A percentile compares a stretch with the other conserved stretches of the same genome.
Evolutionary conservation across 345 rosid species (phyloP).

Genomic region (Gynandropsis gynandra): DNA sequence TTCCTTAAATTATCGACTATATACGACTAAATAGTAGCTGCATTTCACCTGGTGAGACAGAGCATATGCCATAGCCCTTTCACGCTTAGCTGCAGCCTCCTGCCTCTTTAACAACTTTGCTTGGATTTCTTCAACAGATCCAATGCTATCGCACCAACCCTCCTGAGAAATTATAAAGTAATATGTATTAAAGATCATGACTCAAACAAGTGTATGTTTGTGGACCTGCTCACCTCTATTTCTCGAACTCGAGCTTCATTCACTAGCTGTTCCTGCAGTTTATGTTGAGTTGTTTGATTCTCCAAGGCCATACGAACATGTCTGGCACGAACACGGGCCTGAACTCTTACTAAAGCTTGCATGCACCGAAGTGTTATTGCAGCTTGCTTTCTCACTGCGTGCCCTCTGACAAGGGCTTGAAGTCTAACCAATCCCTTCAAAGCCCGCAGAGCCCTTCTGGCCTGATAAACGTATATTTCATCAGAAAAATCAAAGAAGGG

Average conservation of each 20-base stretch:
- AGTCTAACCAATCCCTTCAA: slow-evolving; percentile 95
- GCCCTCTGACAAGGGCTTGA: slow-evolving; percentile 97
- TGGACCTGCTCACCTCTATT: slow-evolving; percentile 54
- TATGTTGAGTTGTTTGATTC: slow-evolving; percentile 70
- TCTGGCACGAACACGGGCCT: slow-evolving; percentile 97
- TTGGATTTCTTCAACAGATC: slow-evolving; percentile 95
- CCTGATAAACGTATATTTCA: slow-evolving; percentile 35
- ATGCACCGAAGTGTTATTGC: slow-evolving; percentile 98
- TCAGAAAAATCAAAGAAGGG: slow-evolving; percentile 9
- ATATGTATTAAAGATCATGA: background rate
- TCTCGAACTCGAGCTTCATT: slow-evolving; percentile 79
- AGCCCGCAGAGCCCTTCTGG: slow-evolving; percentile 97
- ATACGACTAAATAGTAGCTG: slow-evolving; percentile 5
- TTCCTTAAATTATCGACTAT: background rate
- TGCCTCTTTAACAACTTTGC: slow-evolving; percentile 84
- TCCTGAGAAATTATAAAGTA: slow-evolving; percentile 40
- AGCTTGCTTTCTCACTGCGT: slow-evolving; percentile 99
- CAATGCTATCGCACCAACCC: slow-evolving; percentile 96
- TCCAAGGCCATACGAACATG: slow-evolving; percentile 92
- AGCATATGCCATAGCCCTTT: slow-evolving; percentile 99
- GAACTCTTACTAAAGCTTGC: slow-evolving; percentile 99
- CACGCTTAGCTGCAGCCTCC: slow-evolving; percentile 99
- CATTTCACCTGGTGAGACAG: slow-evolving; percentile 82
- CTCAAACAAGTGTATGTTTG: background rate
- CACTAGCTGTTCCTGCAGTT: slow-evolving; percentile 69